These are phyloP conservation scores for Apiotrichum mycotoxinovorans DNA, from an alignment of 1,284 basidiomycete genomes.

Conservation along the genomic window DNA sequence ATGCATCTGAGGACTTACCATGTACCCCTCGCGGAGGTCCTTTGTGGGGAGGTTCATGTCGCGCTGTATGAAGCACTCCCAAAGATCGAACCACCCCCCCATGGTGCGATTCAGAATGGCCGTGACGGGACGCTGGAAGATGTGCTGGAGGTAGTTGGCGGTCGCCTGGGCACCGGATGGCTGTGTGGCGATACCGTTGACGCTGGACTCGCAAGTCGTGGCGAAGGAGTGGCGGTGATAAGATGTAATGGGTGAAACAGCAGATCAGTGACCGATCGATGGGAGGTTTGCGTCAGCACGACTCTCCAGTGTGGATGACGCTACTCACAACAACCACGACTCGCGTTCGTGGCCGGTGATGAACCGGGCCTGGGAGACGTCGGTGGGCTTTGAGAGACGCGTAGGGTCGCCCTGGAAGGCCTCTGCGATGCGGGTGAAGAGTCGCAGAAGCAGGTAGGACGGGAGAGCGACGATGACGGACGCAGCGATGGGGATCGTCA, in stretches of 20 bases:
- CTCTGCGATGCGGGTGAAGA: neutral
- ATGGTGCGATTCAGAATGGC: conserved; percentile 30
- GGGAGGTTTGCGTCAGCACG: neutral
- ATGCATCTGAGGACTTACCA: conserved; percentile 11
- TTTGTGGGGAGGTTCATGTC: conserved; percentile 26
- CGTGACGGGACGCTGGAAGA: conserved; percentile 26
- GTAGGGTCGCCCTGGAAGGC: neutral
- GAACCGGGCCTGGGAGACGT: conserved; percentile 3
- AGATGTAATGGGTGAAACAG: no score
- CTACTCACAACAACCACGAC: conserved; percentile 23
- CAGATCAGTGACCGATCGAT: neutral
- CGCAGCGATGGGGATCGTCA: neutral
- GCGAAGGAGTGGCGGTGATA: no score
- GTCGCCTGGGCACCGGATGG: conserved; percentile 26
- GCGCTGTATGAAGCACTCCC: conserved; percentile 32
- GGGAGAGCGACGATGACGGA: neutral
- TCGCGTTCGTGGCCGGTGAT: neutral
- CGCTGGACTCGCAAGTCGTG: no score
- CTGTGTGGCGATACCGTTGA: conserved; percentile 34
- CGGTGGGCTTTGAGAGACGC: neutral
- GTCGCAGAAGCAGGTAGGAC: neutral
- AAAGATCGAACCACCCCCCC: conserved; percentile 32
- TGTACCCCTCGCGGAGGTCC: conserved; percentile 25
- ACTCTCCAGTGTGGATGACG: neutral
- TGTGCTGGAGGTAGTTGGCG: conserved; percentile 18